Conservation (phyloP, 2,329 filamentous ascomycete genomes). For the Aspergillus felis region DNA sequence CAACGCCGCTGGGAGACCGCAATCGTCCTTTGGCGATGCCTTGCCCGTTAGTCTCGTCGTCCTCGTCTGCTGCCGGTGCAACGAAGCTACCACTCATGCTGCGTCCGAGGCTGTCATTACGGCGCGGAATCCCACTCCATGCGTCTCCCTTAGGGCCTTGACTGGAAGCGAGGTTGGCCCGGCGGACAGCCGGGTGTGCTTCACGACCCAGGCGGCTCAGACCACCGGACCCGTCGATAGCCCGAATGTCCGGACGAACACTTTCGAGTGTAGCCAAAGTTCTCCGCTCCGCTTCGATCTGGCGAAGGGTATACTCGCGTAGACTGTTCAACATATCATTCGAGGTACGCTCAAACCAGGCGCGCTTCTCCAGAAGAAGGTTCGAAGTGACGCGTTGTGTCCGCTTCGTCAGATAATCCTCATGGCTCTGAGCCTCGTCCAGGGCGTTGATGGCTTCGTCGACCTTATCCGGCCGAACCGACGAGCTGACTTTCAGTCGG, state of each 20-base stretch:
- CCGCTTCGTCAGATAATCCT: constrained; percentile 77
- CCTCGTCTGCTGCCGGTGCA: constrained; percentile 60
- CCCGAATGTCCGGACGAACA: constrained; percentile 85
- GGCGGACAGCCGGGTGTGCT: constrained; percentile 69
- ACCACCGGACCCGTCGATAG: constrained; percentile 87
- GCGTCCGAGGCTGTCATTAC: constrained; percentile 71
- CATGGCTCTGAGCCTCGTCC: constrained; percentile 79
- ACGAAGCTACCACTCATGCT: constrained; percentile 72
- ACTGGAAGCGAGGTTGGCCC: constrained; percentile 74
- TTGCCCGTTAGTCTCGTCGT: constrained; percentile 50
- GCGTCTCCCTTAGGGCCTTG: constrained; percentile 98
- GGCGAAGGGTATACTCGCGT: constrained; percentile 85
- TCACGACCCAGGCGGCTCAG: constrained; percentile 87
- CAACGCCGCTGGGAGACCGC: constrained; percentile 45
- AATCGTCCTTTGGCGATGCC: constrained; percentile 40
- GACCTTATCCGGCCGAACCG: constrained; percentile 88
- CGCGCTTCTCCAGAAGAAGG: constrained; percentile 79
- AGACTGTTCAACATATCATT: constrained; percentile 79
- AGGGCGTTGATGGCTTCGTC: constrained; percentile 92
- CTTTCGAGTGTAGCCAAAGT: constrained; percentile 90
- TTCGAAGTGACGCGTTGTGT: constrained; percentile 86
- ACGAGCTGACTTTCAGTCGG: constrained; percentile 79
- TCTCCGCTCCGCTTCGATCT: constrained; percentile 92
- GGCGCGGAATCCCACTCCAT: constrained; percentile 89
- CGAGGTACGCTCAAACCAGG: constrained; percentile 84